Base-by-base conservation (phyloP, 192 early-diverging fungal genomes). In the Backusella liffmaniae region DNA sequence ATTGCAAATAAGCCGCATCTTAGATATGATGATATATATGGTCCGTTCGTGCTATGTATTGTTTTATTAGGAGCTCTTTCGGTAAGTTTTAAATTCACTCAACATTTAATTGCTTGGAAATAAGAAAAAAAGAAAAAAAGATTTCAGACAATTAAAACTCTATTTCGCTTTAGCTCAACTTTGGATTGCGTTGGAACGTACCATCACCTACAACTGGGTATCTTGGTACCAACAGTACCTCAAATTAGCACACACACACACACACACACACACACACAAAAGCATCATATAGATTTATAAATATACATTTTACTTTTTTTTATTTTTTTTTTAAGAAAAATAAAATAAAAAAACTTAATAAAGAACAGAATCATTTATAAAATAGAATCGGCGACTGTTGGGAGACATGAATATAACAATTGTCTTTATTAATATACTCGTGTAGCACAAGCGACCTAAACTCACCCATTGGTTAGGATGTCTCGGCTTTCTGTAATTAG, bases 21-120 rank as follows among this genome's bases (percentile, higher is more conserved):
- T 36, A 76, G 80, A 37, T 95, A 95, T 77, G 94, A 95, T 75
- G 92, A 94, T 80, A 83, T 90, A 5, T 86, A 86, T 35, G 94
- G 93, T 12, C 94, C 94, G 2, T 89, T 92, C 3, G 79, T 90
- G 8, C 82, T 95, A 21, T 93, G 92, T 46, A 44, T 91, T 30
- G 86, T 91, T 53, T 81, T 96, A 46, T 73, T 94, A 39, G 79
- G 78, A 21, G 91, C 90, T 1, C 84, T 94, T 35, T 30, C 74
- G 15, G 77, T 79, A 74, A 79, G 77, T 65, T 51, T 37, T 67
- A 18, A 37, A 37, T 67, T 37, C 4, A 36, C n/a, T n/a, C 35
- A 67, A 67, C 30, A 67, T 36, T 39, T 8, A 37, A 67, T 36
- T 67, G 18, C 30, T 30, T 67, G 29, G 16, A 16, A 67, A 67